Evolutionary conservation across 352 stramenopile genomes (phyloP), one percentile per base, ranked within the genome.

Genomic region (Pythium folliculosum): DNA sequence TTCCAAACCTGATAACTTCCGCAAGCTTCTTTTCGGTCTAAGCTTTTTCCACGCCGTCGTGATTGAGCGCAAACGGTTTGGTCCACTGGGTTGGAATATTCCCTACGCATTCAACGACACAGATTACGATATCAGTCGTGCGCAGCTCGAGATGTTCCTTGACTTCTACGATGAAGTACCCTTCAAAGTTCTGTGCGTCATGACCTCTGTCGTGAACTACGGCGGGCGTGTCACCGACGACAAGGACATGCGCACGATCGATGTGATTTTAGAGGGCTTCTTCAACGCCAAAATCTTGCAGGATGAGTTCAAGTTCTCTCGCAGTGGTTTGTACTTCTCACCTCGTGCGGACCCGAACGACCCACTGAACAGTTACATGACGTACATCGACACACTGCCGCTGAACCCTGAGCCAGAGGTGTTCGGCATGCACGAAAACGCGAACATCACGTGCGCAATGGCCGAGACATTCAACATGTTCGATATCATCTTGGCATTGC

Each of bases 391-490:
- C 47, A 67, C 49, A 2, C 67, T 97, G 57, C 91, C 74, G 52
- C 80, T 97, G 19, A 97, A 96, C 57, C 86, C 89, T 0, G 92
- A 98, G 62, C 94, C 94, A 0, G 92, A 98, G 64, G 86, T 97
- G 17, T 98, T 98, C 67, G 94, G 94, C 27, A 97, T 98, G 92
- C 94, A 98, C 71, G 88, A 96, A 49, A 98, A 98, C 71, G 94
- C 94, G 30, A 97, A 95, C 68, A 98, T 98, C 73, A 97, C 93
- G 17, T 98, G 88, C 71, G 89, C 89, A 3, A 86, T 97, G 64
- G 90, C 88, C 3, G 91, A 98, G 70, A 93, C 88, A 5, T 96
- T 92, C 71, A 89, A 90, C 48, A 91, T 92, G 64, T 91, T 98
- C 72, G 88, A 92, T 54, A 91, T 97, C 61, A 81, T 91, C 35